Base-by-base conservation (phyloP, 2,329 filamentous ascomycete genomes). In the Diplodia mutila region DNA sequence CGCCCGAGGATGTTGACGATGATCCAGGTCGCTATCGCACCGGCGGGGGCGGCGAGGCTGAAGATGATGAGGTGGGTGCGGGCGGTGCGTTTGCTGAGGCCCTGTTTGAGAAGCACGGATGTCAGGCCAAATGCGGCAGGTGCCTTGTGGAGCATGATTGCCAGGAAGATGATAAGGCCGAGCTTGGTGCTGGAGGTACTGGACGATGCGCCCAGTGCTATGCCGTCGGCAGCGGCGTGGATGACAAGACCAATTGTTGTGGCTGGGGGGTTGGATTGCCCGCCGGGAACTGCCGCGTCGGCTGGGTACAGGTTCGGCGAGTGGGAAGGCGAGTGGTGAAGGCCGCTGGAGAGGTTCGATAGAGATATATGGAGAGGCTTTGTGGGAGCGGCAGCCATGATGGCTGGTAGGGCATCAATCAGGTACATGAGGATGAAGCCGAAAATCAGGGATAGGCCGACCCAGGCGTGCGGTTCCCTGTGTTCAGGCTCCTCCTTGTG, bases 341-440 rank as follows among this genome's bases (percentile, higher is more conserved):
- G 77, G 63, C 80, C 81, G 55, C 85, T 83, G 29, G 87, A 89
- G 32, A 97, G 85, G 72, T 94, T 92, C 72, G 95, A 92, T 52
- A 98, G 84, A 67, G 92, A 96, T 73, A 98, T 95, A 75, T 97
- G 93, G 71, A 93, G 89, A 18, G 90, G 91, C 64, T 89, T 84
- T 16, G 90, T 89, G 46, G 86, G 84, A 46, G 91, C 81, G 49
- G 75, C 73, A 3, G 74, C 69, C 9, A 79, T 68, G 11, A 77
- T 74, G 71, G 77, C 67, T 64, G 77, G 73, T 23, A 78, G 69
- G 67, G 79, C 73, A 79, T 99, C 94, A 75, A 99, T 91, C 25
- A 99, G 86, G 76, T 97, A 98, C 95, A 99, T 99, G 71, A 97
- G 86, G 67, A 97, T 89, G 79, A 98, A 99, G 14, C 95, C 95